phyloP scores from a whole-genome alignment of 352 stramenopile species.

The Phytophthora pseudosyringae region DNA sequence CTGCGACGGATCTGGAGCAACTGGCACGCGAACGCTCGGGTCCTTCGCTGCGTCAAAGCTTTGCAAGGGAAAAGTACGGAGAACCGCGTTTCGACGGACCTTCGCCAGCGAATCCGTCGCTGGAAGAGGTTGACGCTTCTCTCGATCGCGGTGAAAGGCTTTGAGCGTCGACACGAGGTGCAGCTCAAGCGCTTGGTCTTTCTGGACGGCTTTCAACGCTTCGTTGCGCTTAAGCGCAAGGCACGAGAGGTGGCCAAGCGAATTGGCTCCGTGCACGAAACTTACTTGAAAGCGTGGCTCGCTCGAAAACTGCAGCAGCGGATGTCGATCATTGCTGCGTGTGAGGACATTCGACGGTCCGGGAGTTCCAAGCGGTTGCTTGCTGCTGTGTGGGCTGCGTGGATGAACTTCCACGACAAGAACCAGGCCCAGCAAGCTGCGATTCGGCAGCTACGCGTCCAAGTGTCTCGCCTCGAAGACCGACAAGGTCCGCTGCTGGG shows the following conservation, averaged over 20 bases:
- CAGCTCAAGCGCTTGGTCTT: constrained; percentile 22
- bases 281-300: constrained; percentile 42
- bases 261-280: constrained; percentile 29
- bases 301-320: constrained; percentile 21
- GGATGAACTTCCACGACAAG: constrained; percentile 26
- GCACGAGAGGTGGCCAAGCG: constrained; percentile 20
- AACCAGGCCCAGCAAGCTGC: constrained; percentile 22
- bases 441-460: constrained; percentile 14
- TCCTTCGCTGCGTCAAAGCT: constrained; percentile 10
- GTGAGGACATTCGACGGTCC: constrained; percentile 31
- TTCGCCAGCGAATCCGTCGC: constrained; percentile 21
- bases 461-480: constrained; percentile 17
- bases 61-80: constrained; percentile 16
- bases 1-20: constrained; percentile 7
- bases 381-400: constrained; percentile 26
- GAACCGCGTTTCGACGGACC: constrained; percentile 8
- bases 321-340: constrained; percentile 29
- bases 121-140: constrained; percentile 29
- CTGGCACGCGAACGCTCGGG: constrained; percentile 20
- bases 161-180: constrained; percentile 1
- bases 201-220: constrained; percentile 31
- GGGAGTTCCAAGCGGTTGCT: constrained; percentile 23
- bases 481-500: neutral
- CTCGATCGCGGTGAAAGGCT: constrained; percentile 15
- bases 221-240: constrained; percentile 11